A percentile compares a stretch with the other conserved stretches of the same genome.
phyloP scores from a whole-genome alignment of 352 stramenopile genomes.

The Aphanomyces stellatus region DNA sequence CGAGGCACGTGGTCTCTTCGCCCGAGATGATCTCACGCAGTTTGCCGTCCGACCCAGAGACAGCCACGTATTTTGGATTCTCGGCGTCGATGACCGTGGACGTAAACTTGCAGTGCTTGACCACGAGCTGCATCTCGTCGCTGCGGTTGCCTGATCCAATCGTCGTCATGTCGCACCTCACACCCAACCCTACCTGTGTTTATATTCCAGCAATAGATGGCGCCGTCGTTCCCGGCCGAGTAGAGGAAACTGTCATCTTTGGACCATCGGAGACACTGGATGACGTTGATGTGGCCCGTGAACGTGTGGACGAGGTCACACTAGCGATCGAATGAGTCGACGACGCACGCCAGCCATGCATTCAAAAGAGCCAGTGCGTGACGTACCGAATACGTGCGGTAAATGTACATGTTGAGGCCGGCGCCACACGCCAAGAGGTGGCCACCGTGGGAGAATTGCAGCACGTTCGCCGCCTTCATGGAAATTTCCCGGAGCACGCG shows the following conservation, averaged over 20 bases:
- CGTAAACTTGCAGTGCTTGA: slow-evolving; percentile 71
- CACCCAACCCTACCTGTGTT: slow-evolving; percentile 19
- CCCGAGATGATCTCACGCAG: slow-evolving; percentile 50
- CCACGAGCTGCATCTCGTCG: slow-evolving; percentile 63
- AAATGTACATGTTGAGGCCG: slow-evolving; percentile 52
- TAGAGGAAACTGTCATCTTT: slow-evolving; percentile 66
- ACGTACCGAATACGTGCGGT: slow-evolving; percentile 52
- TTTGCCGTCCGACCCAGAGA: slow-evolving; percentile 50
- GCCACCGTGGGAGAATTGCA: slow-evolving; percentile 56
- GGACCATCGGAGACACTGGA: slow-evolving; percentile 56
- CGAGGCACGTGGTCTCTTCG: slow-evolving; percentile 45
- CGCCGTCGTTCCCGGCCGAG: slow-evolving; percentile 67
- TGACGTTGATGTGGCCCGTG: slow-evolving; percentile 69
- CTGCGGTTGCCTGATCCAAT: slow-evolving; percentile 33
- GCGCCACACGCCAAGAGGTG: slow-evolving; percentile 67
- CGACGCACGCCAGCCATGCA: too few relatives aligned
- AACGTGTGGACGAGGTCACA: slow-evolving; percentile 60
- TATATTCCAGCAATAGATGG: slow-evolving; percentile 73
- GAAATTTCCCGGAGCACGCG: slow-evolving; percentile 51
- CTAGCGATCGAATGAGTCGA: slow-evolving; percentile 21
- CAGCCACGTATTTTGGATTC: slow-evolving; percentile 44
- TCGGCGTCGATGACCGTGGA: slow-evolving; percentile 41
- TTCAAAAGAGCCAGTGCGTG: too few relatives aligned
- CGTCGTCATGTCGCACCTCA: neutral
- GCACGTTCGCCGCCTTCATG: slow-evolving; percentile 52